Conservation (phyloP, 2,329 filamentous ascomycete genomes). For the Tolypocladium album region DNA sequence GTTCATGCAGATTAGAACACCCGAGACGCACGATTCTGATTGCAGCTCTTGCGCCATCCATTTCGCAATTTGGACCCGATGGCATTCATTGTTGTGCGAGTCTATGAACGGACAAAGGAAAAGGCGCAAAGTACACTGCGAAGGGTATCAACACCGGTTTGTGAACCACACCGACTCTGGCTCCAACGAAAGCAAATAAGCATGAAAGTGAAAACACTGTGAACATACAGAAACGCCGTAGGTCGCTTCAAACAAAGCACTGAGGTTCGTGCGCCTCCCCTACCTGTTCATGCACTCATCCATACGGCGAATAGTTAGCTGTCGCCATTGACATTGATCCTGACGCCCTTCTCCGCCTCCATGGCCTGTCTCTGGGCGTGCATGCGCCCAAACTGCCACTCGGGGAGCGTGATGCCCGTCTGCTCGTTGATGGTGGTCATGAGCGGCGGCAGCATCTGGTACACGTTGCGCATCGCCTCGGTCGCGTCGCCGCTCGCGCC, state of each 20-base stretch:
- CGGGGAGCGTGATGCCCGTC: slow-evolving; percentile 70
- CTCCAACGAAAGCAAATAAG: background rate
- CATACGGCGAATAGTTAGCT: background rate
- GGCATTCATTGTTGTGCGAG: background rate
- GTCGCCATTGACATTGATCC: slow-evolving; percentile 6
- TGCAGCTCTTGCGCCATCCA: background rate
- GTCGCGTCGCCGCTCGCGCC: slow-evolving; percentile 42
- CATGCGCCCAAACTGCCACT: slow-evolving; percentile 56
- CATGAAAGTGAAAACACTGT: background rate
- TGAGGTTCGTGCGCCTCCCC: background rate
- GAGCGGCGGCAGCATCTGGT: slow-evolving; percentile 74
- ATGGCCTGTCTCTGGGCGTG: slow-evolving; percentile 24
- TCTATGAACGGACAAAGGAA: background rate
- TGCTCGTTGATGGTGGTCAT: slow-evolving; percentile 82
- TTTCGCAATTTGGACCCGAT: background rate
- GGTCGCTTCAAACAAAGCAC: background rate
- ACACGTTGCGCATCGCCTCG: slow-evolving; percentile 59
- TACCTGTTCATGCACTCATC: background rate
- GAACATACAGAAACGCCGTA: background rate
- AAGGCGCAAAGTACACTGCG: background rate
- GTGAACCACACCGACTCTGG: background rate
- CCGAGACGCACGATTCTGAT: background rate
- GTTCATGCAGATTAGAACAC: background rate
- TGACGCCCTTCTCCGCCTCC: slow-evolving; percentile 4
- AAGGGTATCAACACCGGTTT: background rate